Conservation (phyloP, 768 basidiomycete genomes). For the Auriscalpium orientale region DNA sequence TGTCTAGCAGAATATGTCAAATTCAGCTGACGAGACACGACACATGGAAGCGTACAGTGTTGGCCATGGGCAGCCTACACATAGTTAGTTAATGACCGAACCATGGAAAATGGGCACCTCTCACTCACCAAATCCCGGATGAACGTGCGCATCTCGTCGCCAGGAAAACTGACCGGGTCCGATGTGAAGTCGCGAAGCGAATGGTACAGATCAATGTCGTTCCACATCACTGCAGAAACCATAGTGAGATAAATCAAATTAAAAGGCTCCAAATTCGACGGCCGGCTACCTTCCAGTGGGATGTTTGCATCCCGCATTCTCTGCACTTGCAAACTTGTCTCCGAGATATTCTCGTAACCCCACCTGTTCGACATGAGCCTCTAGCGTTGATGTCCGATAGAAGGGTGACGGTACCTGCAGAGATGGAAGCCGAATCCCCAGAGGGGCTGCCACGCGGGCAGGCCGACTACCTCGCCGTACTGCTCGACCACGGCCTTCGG, state of each 20-base stretch:
- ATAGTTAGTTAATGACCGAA: background rate
- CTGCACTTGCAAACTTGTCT: conserved; percentile 45
- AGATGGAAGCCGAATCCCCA: conserved; percentile 81
- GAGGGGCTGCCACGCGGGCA: conserved; percentile 62
- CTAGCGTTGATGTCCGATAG: background rate
- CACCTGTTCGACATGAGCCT: conserved; percentile 18
- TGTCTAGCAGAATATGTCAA: conserved; percentile 30
- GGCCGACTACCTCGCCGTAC: conserved; percentile 58
- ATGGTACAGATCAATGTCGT: conserved; percentile 70
- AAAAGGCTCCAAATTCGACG: background rate
- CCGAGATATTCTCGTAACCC: conserved; percentile 46
- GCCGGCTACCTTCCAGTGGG: conserved; percentile 59
- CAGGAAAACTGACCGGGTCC: conserved; percentile 58
- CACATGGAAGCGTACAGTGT: conserved; percentile 28
- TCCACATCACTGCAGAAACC: conserved; percentile 57
- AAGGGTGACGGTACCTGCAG: conserved; percentile 29
- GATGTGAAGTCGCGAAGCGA: conserved; percentile 62
- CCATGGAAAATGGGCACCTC: background rate
- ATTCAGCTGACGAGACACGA: background rate
- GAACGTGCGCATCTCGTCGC: conserved; percentile 43
- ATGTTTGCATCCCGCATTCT: conserved; percentile 62
- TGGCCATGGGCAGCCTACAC: conserved; percentile 39
- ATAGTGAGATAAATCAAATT: background rate
- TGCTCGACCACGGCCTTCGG: conserved; percentile 60
- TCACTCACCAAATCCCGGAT: conserved; percentile 47